A percentile compares a stretch with the other conserved stretches of the same genome.
These are phyloP conservation scores for Scedosporium apiospermum DNA, from an alignment of 2,329 filamentous ascomycete species.

Conservation along the genomic window DNA sequence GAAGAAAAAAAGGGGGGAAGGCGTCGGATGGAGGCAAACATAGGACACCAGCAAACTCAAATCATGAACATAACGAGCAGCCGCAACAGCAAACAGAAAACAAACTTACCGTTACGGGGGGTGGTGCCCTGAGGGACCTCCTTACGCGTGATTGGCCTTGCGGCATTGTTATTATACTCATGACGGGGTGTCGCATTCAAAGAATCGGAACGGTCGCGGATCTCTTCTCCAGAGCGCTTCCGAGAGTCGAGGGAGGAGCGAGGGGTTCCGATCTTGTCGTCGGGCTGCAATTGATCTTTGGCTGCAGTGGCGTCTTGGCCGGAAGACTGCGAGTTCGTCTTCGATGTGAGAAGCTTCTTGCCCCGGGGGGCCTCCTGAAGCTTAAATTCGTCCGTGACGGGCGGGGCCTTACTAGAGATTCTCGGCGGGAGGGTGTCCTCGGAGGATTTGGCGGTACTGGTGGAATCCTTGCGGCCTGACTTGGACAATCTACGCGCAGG, in stretches of 20 bases:
- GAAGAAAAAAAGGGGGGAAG: not conserved
- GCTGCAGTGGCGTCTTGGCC: not conserved
- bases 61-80: not conserved
- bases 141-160: constrained; percentile 52
- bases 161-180: constrained; percentile 2
- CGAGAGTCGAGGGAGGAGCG: constrained; percentile 6
- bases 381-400: constrained; percentile 55
- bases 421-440: constrained; percentile 30
- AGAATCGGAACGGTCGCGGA: constrained; percentile 3
- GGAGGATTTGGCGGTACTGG: constrained; percentile 20
- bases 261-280: constrained; percentile 2
- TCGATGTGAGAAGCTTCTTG: constrained; percentile 34
- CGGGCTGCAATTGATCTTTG: not conserved
- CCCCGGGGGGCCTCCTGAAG: constrained; percentile 71
- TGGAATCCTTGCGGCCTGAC: constrained; percentile 15
- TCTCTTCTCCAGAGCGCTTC: constrained; percentile 3
- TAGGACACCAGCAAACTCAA: not conserved
- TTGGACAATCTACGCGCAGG: constrained; percentile 39
- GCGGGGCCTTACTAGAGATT: constrained; percentile 20
- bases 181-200: not conserved
- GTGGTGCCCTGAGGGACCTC: constrained; percentile 40
- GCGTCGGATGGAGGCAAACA: not conserved
- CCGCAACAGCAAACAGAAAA: not conserved
- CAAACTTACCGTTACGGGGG: constrained; percentile 33
- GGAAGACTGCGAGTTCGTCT: constrained; percentile 35